Conservation (phyloP, 768 basidiomycete genomes). For the Udeniomyces megalosporus region DNA sequence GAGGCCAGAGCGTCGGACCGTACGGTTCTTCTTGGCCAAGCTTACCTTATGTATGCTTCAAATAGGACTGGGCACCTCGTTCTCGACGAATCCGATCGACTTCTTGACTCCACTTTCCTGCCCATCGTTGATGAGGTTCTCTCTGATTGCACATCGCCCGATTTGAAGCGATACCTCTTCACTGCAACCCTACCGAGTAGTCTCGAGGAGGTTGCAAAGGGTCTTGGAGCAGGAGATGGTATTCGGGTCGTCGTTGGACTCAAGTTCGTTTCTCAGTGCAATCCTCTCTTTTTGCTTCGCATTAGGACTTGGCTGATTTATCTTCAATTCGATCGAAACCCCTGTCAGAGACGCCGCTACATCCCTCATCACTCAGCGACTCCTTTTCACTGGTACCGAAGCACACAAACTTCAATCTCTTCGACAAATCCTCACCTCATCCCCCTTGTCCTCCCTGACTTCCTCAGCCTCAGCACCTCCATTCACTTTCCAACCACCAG, state of each 20-base stretch:
- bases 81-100: conserved; percentile 79
- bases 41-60: conserved; percentile 13
- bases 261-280: conserved; percentile 45
- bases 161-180: conserved; percentile 73
- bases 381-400: conserved; percentile 85
- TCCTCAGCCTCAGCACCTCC: conserved; percentile 61
- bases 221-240: conserved; percentile 57
- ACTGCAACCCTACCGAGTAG: conserved; percentile 86
- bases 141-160: conserved; percentile 50
- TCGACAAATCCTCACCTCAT: conserved; percentile 52
- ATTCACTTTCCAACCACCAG: conserved; percentile 55
- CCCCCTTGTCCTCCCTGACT: no score
- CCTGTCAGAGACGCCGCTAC: conserved; percentile 78
- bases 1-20: background rate
- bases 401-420: conserved; percentile 85
- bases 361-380: conserved; percentile 69
- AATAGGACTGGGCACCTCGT: conserved; percentile 67
- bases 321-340: no score
- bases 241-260: conserved; percentile 90
- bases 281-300: background rate
- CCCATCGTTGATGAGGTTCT: conserved; percentile 77
- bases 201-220: conserved; percentile 72
- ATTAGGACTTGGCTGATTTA: no score
- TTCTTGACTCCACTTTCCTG: conserved; percentile 77
- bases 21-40: no score